Evolutionary conservation across 106 monocot genomes (phyloP).

Genomic region (Posidonia australis): DNA sequence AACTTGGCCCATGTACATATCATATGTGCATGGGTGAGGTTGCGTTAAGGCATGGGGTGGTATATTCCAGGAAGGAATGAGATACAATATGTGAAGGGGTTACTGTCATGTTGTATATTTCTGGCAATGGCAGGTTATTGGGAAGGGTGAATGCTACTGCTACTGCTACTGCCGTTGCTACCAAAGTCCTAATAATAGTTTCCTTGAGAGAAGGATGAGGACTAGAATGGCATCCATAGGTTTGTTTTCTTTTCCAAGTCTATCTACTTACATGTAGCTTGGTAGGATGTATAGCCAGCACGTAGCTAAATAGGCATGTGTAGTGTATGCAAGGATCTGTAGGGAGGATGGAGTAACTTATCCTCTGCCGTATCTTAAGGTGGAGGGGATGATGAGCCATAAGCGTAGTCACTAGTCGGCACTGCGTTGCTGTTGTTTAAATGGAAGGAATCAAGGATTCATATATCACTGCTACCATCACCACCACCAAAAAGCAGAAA

Average conservation of each 20-base stretch:
- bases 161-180: too few species aligned
- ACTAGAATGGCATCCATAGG: neutral
- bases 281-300: too few species aligned
- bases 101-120: neutral
- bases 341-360: neutral
- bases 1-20: neutral
- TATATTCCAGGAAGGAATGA: neutral
- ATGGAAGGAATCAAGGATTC: neutral
- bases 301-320: neutral
- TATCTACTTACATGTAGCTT: neutral
- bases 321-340: neutral
- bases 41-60: neutral
- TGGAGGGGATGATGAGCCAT: neutral
- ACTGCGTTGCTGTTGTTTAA: too few species aligned
- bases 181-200: neutral
- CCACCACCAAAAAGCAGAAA: too few species aligned
- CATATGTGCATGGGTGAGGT: neutral
- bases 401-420: neutral
- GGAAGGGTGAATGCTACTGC: neutral
- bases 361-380: neutral
- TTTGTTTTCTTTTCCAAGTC: neutral
- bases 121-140: neutral
- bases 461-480: neutral
- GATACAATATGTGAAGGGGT: neutral
- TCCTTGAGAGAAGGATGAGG: neutral